Evolutionary conservation across 441 rosid species (phyloP).

Genomic region (Viola pubescens): DNA sequence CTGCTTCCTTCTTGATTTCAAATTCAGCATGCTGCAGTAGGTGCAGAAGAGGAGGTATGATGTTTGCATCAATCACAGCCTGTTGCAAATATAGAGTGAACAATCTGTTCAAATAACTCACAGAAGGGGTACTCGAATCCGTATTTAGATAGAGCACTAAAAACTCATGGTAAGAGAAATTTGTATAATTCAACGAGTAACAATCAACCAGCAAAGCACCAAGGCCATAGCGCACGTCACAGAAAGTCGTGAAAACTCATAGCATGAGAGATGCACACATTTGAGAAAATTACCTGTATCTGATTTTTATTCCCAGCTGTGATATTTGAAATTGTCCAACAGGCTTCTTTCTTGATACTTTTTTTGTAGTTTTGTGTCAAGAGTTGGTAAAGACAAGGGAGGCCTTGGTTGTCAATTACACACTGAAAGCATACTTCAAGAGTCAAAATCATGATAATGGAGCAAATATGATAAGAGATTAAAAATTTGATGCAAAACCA

Average conservation of each 20-base stretch:
- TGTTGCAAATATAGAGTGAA: slow-evolving; percentile 3
- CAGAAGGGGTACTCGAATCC: neutral
- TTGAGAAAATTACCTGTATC: slow-evolving; percentile 43
- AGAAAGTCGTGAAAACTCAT: neutral
- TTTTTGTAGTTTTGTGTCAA: slow-evolving; percentile 53
- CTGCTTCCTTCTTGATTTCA: slow-evolving; percentile 68
- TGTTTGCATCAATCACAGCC: slow-evolving; percentile 59
- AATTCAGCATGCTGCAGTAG: slow-evolving; percentile 77
- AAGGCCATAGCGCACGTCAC: neutral
- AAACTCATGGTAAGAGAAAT: neutral
- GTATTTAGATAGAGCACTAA: too few species aligned
- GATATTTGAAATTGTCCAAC: slow-evolving; percentile 81
- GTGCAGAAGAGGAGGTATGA: slow-evolving; percentile 46
- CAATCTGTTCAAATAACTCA: neutral
- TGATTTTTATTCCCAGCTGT: slow-evolving; percentile 76
- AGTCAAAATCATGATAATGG: too few species aligned
- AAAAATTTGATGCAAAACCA: neutral
- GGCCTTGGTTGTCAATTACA: slow-evolving; percentile 45
- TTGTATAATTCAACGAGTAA: too few species aligned
- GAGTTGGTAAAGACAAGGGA: slow-evolving; percentile 54
- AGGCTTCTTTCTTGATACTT: slow-evolving; percentile 77
- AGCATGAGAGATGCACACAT: neutral
- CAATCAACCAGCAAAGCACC: too few species aligned
- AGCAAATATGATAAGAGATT: too few species aligned
- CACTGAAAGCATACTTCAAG: slow-evolving; percentile 16